Evolutionary conservation across 192 early-diverging fungal species (phyloP), one percentile per base, ranked within the genome.

Genomic region (Lobulomyces angularis): DNA sequence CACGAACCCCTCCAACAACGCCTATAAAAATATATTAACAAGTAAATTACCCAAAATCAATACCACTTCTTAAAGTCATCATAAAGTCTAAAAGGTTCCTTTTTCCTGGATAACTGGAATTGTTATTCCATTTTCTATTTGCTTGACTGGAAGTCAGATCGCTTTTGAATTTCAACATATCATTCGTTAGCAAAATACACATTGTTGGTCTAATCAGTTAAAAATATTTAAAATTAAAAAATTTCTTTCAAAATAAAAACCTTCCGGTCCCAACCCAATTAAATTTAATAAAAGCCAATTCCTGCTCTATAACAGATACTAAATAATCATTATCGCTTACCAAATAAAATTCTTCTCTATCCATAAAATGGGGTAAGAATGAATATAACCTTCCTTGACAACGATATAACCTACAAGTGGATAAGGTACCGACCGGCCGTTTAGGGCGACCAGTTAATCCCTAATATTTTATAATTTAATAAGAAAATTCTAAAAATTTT

Each of bases 331-430:
- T 77, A 58, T 90, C 86, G 24, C 73, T 74, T 11, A 77, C 82
- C n/a, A 87, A 63, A 45, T 90, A 90, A 51, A 83, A 90, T 48
- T 87, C 78, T 41, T 83, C 82, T 35, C 65, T 74, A 46, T 90
- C 83, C 79, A 90, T 81, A 48, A 90, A 90, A 34, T 86, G 75
- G 23, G 86, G 86, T 0, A 82, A 72, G 44, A 90, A 90, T 0
- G 82, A 55, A 50, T 87, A 90, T 7, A 90, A 49, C 12, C 78
- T 67, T 0, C 86, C 86, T 46, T 87, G 77, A 14, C 84, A 82
- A 16, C 82, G 72, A 59, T 87, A 90, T 7, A 90, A 56, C 38
- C 81, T 79, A 27, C 74, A 79, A 12, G 86, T 90, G 43, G 72
- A 67, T 17, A 90, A 56, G 0, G 81, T 81, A 32, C 86, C 86